phyloP scores from a whole-genome alignment of 1,284 basidiomycete species.

The Neotropicomus parvogracilis region DNA sequence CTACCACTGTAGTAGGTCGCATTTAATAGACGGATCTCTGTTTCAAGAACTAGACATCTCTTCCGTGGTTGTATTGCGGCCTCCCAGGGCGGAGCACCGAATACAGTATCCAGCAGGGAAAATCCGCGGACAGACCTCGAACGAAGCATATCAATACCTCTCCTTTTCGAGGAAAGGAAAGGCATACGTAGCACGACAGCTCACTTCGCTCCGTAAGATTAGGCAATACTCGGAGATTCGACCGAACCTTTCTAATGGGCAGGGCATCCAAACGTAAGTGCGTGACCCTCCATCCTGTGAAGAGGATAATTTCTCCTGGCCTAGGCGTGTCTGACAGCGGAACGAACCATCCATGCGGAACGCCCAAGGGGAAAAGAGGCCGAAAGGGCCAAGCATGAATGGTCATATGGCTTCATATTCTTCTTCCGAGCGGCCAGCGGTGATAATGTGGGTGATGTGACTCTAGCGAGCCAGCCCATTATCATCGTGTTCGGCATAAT shows the following conservation, averaged over 20 bases:
- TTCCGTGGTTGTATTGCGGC: neutral
- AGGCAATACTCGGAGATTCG: neutral
- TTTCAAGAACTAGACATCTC: slow-evolving; percentile 1
- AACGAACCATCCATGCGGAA: slow-evolving; percentile 52
- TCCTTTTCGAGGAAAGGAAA: neutral
- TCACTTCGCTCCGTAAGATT: neutral
- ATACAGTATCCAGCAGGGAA: neutral
- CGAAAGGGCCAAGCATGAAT: slow-evolving; percentile 22
- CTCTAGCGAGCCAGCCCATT: slow-evolving; percentile 25
- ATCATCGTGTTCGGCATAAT: slow-evolving; percentile 26
- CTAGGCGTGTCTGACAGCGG: slow-evolving; percentile 55
- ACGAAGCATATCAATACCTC: neutral
- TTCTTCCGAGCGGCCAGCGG: slow-evolving; percentile 42
- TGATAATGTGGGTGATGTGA: slow-evolving; percentile 36
- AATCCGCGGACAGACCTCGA: slow-evolving; percentile 5
- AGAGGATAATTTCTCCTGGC: neutral
- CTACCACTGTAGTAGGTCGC: no score
- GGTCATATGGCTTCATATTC: slow-evolving; percentile 49
- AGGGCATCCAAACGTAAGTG: slow-evolving; percentile 9
- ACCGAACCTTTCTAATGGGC: neutral
- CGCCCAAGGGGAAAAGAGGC: slow-evolving; percentile 7
- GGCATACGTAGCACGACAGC: neutral
- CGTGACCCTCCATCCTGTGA: neutral
- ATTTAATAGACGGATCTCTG: neutral
- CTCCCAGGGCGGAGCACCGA: neutral